Evolutionary conservation across 192 early-diverging fungal species (phyloP), one percentile per base, ranked within the genome.

Genomic region (Gigaspora rosea): DNA sequence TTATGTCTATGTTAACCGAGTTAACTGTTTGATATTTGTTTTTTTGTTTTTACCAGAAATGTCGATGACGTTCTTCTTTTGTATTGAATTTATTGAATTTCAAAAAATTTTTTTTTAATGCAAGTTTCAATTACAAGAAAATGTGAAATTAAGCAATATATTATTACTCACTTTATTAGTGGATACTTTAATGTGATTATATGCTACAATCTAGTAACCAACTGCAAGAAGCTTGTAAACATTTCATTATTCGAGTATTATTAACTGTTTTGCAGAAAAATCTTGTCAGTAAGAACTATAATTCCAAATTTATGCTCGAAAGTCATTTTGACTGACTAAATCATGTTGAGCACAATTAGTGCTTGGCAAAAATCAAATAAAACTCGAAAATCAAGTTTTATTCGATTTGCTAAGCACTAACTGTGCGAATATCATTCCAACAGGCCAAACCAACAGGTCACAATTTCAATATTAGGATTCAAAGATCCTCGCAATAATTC

Each of bases 1-100:
- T 83, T 48, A 83, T 33, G 77, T 92, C 91, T 91, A 58, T 0
- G 90, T 92, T 4, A 92, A 74, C 10, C 91, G 80, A 2, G 85
- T 78, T n/a, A 88, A 81, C 69, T 89, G 85, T 65, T 85, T 81
- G 57, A 92, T 78, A 48, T 35, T 58, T 36, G 33, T 57, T 67
- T 57, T 68, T 78, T n/a, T n/a, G n/a, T 16, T 10, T 56, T 59
- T 20, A 46, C 16, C n/a, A 15, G 54, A 76, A 52, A 20, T 57
- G n/a, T n/a, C n/a, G n/a, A n/a, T n/a, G n/a, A n/a, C n/a, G n/a
- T n/a, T n/a, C n/a, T n/a, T n/a, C n/a, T n/a, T n/a, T n/a, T n/a
- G n/a, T n/a, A n/a, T n/a, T n/a, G n/a, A n/a, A n/a, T n/a, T n/a
- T n/a, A n/a, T n/a, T n/a, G n/a, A n/a, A n/a, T n/a, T n/a, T n/a